Base-by-base conservation (phyloP, 257 asterid species). In the Nicotiana noctiflora region DNA sequence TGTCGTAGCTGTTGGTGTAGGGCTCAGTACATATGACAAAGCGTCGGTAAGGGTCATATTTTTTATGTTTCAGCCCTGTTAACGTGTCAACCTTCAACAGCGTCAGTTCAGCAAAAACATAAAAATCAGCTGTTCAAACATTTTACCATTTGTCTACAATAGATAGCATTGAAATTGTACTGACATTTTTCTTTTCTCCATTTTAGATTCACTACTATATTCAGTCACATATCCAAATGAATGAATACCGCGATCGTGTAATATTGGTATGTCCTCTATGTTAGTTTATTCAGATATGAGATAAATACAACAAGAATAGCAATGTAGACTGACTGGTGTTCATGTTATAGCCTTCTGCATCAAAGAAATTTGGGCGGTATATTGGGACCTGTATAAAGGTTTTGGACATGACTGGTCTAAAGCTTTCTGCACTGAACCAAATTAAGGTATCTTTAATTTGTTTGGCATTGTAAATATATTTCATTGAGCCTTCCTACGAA, bases 211-310 rank as follows among this genome's bases (percentile, higher is more conserved):
- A 96, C 84, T 91, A 88, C 85, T 96, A 96, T 84, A 89, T 96
- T 78, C 98, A 94, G 82, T 96, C 99, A 31, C 98, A 94, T 89
- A 96, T 96, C 83, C 99, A 96, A 85, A 86, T 96, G 92, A 96
- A 96, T 64, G 99, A 96, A 82, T 96, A 91, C 87, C 86, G 99
- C 79, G 99, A 94, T 84, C 96, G 97, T 27, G 94, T 96, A 84
- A 76, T 93, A 83, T 82, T 96, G 89, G 99, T 96, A 84, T 87
- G 93, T 77, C 83, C 75, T 83, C 9, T 67, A 80, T 77, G 49
- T 83, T 37, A 19, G 8, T 40, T 10, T 51, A 52, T 27, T 44
- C 56, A 12, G 19, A 9, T 79, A 23, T 13, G 23, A 4, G 21
- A 27, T 29, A 13, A 61, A 52, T 23, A 23, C 8, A 13, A 13